These are phyloP conservation scores for Kluyveromyces sp. DNA, from an alignment of 1,139 yeast genomes.

Conservation along the genomic window DNA sequence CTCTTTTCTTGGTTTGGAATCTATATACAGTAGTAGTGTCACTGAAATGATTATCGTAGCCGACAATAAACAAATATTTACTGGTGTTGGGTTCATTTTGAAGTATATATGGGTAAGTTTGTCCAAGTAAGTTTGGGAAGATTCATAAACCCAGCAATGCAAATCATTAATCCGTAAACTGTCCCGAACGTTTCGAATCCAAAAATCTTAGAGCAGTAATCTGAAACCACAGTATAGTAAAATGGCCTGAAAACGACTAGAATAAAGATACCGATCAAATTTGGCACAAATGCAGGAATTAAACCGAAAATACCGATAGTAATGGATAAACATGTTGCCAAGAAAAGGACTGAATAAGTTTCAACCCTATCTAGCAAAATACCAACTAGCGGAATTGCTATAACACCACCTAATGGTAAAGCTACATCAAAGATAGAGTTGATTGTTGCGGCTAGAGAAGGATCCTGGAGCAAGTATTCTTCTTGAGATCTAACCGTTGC, in stretches of 20 bases:
- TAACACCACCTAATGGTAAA: constrained; percentile 77
- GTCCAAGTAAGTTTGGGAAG: constrained; percentile 66
- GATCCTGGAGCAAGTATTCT: constrained; percentile 52
- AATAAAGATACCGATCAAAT: constrained; percentile 54
- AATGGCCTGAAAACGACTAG: constrained; percentile 87
- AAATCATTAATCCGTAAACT: constrained; percentile 80
- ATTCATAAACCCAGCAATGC: constrained; percentile 72
- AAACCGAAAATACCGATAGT: constrained; percentile 63
- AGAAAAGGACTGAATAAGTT: constrained; percentile 49
- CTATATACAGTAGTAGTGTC: constrained; percentile 43
- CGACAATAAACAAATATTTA: constrained; percentile 48
- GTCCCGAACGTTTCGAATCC: constrained; percentile 90
- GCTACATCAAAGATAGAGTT: constrained; percentile 78
- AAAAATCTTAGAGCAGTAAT: constrained; percentile 84
- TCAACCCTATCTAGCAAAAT: constrained; percentile 66
- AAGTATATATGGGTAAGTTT: constrained; percentile 56
- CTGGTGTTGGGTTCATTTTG: constrained; percentile 69
- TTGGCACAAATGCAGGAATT: constrained; percentile 44
- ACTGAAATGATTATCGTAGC: constrained; percentile 50
- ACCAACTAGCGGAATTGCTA: constrained; percentile 83
- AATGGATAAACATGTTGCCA: constrained; percentile 48
- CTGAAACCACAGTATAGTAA: constrained; percentile 86
- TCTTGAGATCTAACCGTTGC: constrained; percentile 83
- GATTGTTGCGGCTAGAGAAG: constrained; percentile 45
- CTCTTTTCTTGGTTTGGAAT: constrained; percentile 38